These are phyloP conservation scores for Podospora anserina DNA, from an alignment of 495 filamentous ascomycete genomes.

Conservation along the genomic window DNA sequence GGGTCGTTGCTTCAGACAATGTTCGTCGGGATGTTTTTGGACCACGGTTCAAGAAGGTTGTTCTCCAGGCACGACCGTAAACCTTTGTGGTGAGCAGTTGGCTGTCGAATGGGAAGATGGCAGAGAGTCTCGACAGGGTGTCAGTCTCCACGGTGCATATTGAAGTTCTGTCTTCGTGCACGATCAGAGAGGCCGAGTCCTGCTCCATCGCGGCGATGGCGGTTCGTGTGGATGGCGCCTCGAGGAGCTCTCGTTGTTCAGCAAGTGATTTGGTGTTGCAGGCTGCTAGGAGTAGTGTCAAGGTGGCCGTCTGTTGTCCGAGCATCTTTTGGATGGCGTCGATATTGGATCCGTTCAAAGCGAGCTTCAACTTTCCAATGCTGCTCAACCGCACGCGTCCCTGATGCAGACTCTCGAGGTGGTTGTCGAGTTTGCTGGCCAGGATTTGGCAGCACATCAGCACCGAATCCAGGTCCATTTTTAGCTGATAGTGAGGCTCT, in stretches of 20 bases:
- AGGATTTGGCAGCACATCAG: slow-evolving; percentile 1
- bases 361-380: slow-evolving; percentile 6
- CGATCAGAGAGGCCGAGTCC: neutral
- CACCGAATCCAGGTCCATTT: slow-evolving; percentile 2
- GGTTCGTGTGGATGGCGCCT: neutral
- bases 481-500: neutral
- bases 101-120: slow-evolving; percentile 3
- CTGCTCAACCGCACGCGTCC: neutral
- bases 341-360: neutral
- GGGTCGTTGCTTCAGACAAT: neutral
- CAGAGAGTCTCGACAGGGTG: neutral
- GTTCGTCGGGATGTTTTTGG: neutral
- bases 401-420: neutral
- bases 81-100: slow-evolving; percentile 5
- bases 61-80: slow-evolving; percentile 5
- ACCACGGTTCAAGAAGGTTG: neutral
- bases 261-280: slow-evolving; percentile 10
- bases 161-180: neutral
- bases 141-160: slow-evolving; percentile 6
- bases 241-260: slow-evolving; percentile 1
- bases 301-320: slow-evolving; percentile 6
- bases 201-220: neutral
- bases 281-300: slow-evolving; percentile 10
- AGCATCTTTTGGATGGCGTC: slow-evolving; percentile 13
- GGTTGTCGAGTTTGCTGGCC: neutral